phyloP scores from a whole-genome alignment of 768 basidiomycete genomes.

The Mycena epipterygia region DNA sequence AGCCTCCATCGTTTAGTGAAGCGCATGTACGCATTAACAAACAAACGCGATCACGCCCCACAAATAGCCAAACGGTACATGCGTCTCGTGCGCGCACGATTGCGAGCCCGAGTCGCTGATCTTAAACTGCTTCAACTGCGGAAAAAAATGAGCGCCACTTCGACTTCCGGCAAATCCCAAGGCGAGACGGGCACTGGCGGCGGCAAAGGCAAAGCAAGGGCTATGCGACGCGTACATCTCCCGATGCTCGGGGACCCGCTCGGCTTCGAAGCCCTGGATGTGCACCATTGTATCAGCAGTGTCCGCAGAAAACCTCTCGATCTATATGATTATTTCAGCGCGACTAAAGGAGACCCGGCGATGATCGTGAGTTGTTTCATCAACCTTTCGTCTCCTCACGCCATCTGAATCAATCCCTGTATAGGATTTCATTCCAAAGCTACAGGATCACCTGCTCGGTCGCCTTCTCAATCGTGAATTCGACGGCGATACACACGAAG shows the following conservation, averaged over 20 bases:
- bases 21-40: constrained; percentile 50
- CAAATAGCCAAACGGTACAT: constrained; percentile 47
- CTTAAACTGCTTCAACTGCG: background rate
- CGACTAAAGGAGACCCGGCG: background rate
- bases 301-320: constrained; percentile 36
- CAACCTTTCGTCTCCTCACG: constrained; percentile 40
- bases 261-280: background rate
- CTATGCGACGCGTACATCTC: background rate
- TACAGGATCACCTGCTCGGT: constrained; percentile 51
- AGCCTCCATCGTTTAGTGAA: constrained; percentile 56
- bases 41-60: constrained; percentile 45
- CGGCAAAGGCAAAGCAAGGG: constrained; percentile 9
- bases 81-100: constrained; percentile 15
- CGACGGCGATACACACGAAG: constrained; percentile 47
- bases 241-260: constrained; percentile 10
- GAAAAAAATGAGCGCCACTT: background rate
- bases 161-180: background rate
- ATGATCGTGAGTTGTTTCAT: constrained; percentile 22
- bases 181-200: constrained; percentile 19
- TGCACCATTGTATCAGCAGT: constrained; percentile 39
- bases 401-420: background rate
- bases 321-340: constrained; percentile 8
- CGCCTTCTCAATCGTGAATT: constrained; percentile 41
- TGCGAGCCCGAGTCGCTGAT: background rate
- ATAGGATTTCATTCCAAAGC: constrained; percentile 48